These are phyloP conservation scores for Ogataea salicorniae DNA, from an alignment of 805 yeast genomes.

Conservation along the genomic window DNA sequence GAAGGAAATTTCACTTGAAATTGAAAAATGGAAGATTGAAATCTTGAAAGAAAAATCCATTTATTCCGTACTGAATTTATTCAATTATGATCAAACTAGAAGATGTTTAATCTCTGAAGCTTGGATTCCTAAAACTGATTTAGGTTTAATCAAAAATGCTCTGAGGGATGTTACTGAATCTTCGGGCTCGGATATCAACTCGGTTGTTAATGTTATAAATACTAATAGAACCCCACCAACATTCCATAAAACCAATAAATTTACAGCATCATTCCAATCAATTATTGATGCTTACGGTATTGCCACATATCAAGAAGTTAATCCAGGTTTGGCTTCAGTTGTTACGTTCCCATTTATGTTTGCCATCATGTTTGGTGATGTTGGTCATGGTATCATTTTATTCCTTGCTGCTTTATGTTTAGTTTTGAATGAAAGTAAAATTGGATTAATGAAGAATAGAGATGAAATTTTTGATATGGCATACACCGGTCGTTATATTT, in stretches of 20 bases:
- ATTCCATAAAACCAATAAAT: constrained; percentile 62
- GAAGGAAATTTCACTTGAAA: constrained; percentile 66
- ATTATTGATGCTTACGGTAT: constrained; percentile 76
- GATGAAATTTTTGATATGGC: constrained; percentile 81
- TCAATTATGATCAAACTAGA: constrained; percentile 79
- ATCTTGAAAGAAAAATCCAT: constrained; percentile 79
- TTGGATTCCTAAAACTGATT: constrained; percentile 85
- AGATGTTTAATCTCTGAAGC: constrained; percentile 91
- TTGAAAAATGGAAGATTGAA: constrained; percentile 67
- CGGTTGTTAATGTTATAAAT: constrained; percentile 53
- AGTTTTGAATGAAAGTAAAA: constrained; percentile 48
- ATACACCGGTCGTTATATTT: constrained; percentile 62
- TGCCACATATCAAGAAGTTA: constrained; percentile 69
- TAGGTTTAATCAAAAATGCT: constrained; percentile 58
- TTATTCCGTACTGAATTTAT: constrained; percentile 68
- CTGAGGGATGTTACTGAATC: constrained; percentile 59
- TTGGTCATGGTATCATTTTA: constrained; percentile 71
- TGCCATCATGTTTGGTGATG: constrained; percentile 80
- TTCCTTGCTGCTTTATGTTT: constrained; percentile 49
- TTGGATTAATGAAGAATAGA: constrained; percentile 48
- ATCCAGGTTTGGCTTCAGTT: constrained; percentile 69
- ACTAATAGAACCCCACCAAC: constrained; percentile 71
- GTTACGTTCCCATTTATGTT: constrained; percentile 79
- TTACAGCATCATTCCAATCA: constrained; percentile 63
- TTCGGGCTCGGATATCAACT: constrained; percentile 39